Evolutionary conservation across 805 yeast species (phyloP).

Genomic region (Candida lessepsii): DNA sequence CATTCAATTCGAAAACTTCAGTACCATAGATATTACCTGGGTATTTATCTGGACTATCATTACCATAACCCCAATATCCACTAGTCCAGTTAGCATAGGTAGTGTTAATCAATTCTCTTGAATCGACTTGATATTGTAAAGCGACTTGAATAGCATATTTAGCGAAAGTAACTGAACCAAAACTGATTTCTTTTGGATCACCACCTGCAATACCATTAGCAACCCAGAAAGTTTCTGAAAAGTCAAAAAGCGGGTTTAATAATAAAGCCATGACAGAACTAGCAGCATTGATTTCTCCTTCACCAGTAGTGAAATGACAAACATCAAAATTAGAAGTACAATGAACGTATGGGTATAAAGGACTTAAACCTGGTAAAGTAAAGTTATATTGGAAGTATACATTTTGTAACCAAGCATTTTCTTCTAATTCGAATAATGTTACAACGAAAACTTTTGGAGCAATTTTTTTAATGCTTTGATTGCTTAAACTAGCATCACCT

Average conservation of each 20-base stretch:
- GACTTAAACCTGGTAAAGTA: conserved; percentile 66
- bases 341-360: conserved; percentile 54
- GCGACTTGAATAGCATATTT: conserved; percentile 62
- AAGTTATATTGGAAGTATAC: conserved; percentile 52
- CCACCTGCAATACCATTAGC: conserved; percentile 69
- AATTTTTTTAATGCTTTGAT: conserved; percentile 13
- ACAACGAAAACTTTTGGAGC: conserved; percentile 56
- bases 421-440: conserved; percentile 55
- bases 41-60: conserved; percentile 47
- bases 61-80: conserved; percentile 59
- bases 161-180: conserved; percentile 61
- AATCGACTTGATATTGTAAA: conserved; percentile 49
- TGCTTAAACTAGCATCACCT: background rate
- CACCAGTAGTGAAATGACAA: conserved; percentile 68
- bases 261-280: conserved; percentile 53
- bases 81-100: conserved; percentile 51
- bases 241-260: conserved; percentile 54
- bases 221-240: conserved; percentile 58
- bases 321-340: conserved; percentile 50
- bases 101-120: conserved; percentile 37
- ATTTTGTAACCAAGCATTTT: conserved; percentile 50
- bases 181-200: conserved; percentile 52
- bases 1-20: conserved; percentile 64
- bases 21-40: conserved; percentile 61
- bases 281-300: conserved; percentile 69